Base-by-base conservation (phyloP, 139 green algal species). In the Coelastrella sp. region DNA sequence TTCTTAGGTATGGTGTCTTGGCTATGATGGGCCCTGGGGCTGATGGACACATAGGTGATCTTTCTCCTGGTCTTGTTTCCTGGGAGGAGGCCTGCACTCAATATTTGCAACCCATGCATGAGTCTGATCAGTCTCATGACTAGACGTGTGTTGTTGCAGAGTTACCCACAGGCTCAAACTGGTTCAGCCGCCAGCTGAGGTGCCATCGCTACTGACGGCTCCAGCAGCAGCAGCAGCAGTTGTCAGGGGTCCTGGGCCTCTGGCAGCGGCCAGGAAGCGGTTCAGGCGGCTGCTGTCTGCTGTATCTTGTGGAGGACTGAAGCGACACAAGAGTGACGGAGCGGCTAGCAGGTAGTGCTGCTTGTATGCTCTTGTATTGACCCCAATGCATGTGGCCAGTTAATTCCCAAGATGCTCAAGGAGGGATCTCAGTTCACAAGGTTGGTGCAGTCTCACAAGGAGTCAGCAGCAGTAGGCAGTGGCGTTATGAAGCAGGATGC, bases 241-340 rank as follows among this genome's bases (percentile, higher is more conserved):
- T 11, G 6, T 8, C 22, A 70, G n/a, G 60, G 24, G 9, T 7
- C 59, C 6, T 11, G 60, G 60, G 6, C 81, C 61, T 17, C 81
- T 87, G 81, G 12, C 12, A 27, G 27, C 60, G 6, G 60, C 81
- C 4, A 74, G 81, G 60, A 58, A 24, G 25, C 81, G 81, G 9
- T 87, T 87, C 81, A 87, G 74, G 81, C 81, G 60, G 0, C n/a
- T 87, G 81, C 81, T 87, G 60, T 87, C 81, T 25, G 60, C n/a
- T 22, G n/a, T 87, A 4, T 25, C 25, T 4, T 76, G 81, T 76
- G 81, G 81, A 25, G 76, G 49, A 8, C 76, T 7, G 19, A 56
- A 60, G 22, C 14, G 35, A 8, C 49, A 83, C 25, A 83, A 70
- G 63, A 3, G 12, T 70, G 63, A 17, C 3, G 12, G 12, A 14